Percentiles rank a stretch among this genome's conserved stretches.
phyloP scores from a whole-genome alignment of 2,329 filamentous ascomycete species.

The Lasiodiplodia sp. region DNA sequence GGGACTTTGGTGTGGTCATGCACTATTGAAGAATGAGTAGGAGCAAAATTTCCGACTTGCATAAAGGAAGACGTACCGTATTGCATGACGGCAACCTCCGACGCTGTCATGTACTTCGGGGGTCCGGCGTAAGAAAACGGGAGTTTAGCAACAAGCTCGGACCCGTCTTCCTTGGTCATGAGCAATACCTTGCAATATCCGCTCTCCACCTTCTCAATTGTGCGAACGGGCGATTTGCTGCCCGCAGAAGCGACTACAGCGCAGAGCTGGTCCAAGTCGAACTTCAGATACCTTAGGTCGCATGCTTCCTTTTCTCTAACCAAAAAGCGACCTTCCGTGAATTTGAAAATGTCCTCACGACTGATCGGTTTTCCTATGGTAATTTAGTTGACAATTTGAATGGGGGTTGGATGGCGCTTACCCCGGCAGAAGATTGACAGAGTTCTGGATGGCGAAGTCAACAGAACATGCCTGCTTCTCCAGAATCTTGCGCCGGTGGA shows the following conservation, averaged over 20 bases:
- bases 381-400: neutral
- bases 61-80: conserved; percentile 36
- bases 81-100: conserved; percentile 46
- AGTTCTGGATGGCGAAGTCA: neutral
- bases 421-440: conserved; percentile 11
- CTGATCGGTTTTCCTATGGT: conserved; percentile 32
- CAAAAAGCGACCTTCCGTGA: conserved; percentile 42
- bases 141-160: conserved; percentile 40
- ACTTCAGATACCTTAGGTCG: conserved; percentile 39
- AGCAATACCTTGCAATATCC: conserved; percentile 44
- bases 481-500: neutral
- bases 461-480: neutral
- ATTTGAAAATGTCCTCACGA: conserved; percentile 37
- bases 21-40: conserved; percentile 31
- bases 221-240: conserved; percentile 36
- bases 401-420: neutral
- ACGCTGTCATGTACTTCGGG: conserved; percentile 43
- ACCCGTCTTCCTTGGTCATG: conserved; percentile 40
- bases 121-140: conserved; percentile 43
- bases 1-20: conserved; percentile 36
- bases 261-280: conserved; percentile 42
- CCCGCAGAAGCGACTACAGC: conserved; percentile 36
- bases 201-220: conserved; percentile 45
- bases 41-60: neutral
- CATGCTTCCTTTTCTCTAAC: conserved; percentile 38